Base-by-base conservation (phyloP, 2,329 filamentous ascomycete genomes). In the Capronia epimyces region DNA sequence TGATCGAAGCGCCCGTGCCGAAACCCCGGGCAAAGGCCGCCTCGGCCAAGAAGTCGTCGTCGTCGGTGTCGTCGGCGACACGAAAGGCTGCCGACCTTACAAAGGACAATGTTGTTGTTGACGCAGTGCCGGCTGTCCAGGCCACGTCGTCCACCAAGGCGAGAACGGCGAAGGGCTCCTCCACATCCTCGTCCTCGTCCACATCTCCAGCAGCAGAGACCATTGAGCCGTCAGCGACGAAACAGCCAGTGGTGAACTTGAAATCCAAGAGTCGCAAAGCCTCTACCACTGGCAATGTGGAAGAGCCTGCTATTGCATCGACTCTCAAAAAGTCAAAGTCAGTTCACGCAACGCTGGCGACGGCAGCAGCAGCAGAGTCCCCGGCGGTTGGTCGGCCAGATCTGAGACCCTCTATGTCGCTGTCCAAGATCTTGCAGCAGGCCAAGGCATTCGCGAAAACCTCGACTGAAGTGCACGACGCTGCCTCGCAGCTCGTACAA, bases 391-490 rank as follows among this genome's bases (percentile, higher is more conserved):
- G 25, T 27, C 25, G 25, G 5, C 25, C 25, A 27, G 25, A 5
- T 27, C 25, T 10, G 10, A 27, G 6, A 27, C 25, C 25, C 5
- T 27, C 25, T 5, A 10, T 27, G 25, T 29, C 27, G 8, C 24
- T 45, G 15, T 55, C 52, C 5, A 29, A 45, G 34, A 57, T 57
- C 22, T 40, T 57, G 15, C 42, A 47, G 24, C 55, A 52, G 18
- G 49, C 49, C 3, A 45, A 31, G n/a, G 49, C 49, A 1, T 57
- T 57, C 22, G 43, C 45, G 8, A 36, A 36, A 25, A 18, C 20
- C 20, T 52, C 55, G 18, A 34, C 24, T 10, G 31, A 48, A 21
- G 20, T 55, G n/a, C 36, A 53, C 16, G 16, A 25, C 4, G 41
- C 22, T 29, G 9, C 45, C 21, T 10, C 34, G 3, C 24, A 46